These are phyloP conservation scores for Mentha longifolia DNA, from an alignment of 257 asterid species.

Conservation along the genomic window DNA sequence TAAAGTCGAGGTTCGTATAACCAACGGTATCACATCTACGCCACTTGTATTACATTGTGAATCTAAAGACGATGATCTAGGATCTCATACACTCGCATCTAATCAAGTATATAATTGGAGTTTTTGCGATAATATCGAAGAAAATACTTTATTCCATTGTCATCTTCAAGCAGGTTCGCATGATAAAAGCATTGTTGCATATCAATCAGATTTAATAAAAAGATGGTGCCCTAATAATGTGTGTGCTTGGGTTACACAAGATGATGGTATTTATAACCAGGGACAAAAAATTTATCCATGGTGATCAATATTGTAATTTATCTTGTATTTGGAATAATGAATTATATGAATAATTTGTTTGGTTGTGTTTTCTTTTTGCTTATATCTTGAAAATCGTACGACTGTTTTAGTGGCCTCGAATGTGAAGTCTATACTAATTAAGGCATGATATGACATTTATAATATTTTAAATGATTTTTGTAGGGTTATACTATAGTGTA, in stretches of 20 bases:
- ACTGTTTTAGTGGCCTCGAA: too few species aligned
- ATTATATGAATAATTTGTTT: too few species aligned
- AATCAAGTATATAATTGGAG: neutral
- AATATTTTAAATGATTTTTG: too few species aligned
- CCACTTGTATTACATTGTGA: neutral
- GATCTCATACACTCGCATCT: neutral
- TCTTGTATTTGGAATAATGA: too few species aligned
- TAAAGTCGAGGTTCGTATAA: neutral
- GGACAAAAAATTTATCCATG: neutral
- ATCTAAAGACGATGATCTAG: neutral
- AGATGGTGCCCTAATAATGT: neutral
- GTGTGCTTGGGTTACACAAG: neutral
- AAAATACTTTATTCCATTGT: neutral
- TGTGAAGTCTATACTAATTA: too few species aligned
- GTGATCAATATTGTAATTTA: too few species aligned
- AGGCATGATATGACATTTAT: too few species aligned
- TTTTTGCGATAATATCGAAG: neutral
- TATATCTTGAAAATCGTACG: too few species aligned
- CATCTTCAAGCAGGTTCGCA: neutral
- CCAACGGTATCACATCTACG: neutral
- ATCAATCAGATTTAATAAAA: neutral
- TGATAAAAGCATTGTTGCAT: neutral
- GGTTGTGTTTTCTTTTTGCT: too few species aligned
- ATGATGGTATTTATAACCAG: neutral
- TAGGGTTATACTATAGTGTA: too few species aligned